Evolutionary conservation across 768 basidiomycete species (phyloP).

Genomic region (Pleurotus pulmonarius): DNA sequence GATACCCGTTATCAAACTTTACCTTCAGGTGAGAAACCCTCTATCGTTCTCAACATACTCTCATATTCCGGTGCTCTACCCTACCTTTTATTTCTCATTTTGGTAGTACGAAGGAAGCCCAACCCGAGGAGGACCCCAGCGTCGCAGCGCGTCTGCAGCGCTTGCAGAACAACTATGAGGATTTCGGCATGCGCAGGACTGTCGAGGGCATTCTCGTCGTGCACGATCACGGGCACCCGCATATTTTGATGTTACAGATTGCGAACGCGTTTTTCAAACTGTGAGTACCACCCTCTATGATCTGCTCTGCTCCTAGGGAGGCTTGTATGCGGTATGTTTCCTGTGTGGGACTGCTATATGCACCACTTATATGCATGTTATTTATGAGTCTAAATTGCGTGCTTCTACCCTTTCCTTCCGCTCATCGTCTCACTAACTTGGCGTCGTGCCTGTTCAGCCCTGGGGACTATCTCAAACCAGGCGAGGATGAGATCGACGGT

Average conservation of each 20-base stretch:
- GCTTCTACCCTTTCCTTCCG: no score
- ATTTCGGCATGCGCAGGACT: constrained; percentile 94
- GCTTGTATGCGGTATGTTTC: no score
- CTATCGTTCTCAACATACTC: constrained; percentile 2
- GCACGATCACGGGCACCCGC: constrained; percentile 95
- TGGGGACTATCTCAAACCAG: constrained; percentile 97
- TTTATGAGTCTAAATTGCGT: no score
- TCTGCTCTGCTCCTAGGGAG: neutral
- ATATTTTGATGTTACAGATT: constrained; percentile 97
- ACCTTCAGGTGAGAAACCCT: constrained; percentile 39
- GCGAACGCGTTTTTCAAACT: constrained; percentile 99
- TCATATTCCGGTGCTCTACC: neutral
- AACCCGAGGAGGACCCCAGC: constrained; percentile 96
- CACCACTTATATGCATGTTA: no score
- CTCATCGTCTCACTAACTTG: no score
- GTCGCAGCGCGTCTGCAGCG: constrained; percentile 93
- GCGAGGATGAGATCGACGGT: constrained; percentile 90
- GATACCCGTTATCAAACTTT: constrained; percentile 87
- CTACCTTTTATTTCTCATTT: neutral
- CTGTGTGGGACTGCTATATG: no score
- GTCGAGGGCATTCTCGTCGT: constrained; percentile 90
- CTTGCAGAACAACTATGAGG: constrained; percentile 94
- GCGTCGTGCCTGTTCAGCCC: constrained; percentile 47
- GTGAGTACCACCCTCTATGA: constrained; percentile 41
- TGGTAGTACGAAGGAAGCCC: constrained; percentile 87